Conservation (phyloP, 2,329 filamentous ascomycete species). For the Exophiala viscosa region DNA sequence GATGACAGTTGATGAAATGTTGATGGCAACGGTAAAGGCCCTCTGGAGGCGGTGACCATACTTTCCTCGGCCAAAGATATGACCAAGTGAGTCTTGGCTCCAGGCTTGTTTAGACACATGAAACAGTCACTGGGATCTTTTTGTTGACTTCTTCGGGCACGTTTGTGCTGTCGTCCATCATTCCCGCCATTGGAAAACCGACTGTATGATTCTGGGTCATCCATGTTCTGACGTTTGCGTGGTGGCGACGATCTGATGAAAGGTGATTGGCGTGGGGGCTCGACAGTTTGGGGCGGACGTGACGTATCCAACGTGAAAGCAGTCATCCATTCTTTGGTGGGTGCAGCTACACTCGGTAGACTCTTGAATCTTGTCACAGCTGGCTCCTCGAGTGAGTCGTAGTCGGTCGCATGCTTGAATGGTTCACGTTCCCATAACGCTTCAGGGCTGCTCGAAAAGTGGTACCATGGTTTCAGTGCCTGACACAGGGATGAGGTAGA, state of each 20-base stretch:
- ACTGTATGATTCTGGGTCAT: slow-evolving; percentile 34
- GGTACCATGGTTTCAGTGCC: slow-evolving; percentile 82
- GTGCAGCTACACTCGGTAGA: slow-evolving; percentile 72
- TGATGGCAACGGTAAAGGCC: slow-evolving; percentile 68
- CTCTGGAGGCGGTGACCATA: slow-evolving; percentile 89
- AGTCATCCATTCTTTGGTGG: slow-evolving; percentile 62
- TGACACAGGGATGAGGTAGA: slow-evolving; percentile 75
- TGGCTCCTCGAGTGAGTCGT: slow-evolving; percentile 52
- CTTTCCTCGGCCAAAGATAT: slow-evolving; percentile 81
- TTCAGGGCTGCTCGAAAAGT: slow-evolving; percentile 68
- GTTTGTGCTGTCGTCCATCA: slow-evolving; percentile 45
- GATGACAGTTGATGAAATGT: slow-evolving; percentile 72
- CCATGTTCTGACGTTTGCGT: slow-evolving; percentile 51
- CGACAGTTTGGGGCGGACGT: slow-evolving; percentile 55
- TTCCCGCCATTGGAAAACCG: slow-evolving; percentile 37
- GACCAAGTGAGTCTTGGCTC: slow-evolving; percentile 80
- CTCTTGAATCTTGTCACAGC: slow-evolving; percentile 85
- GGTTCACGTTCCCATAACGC: slow-evolving; percentile 89
- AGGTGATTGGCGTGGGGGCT: slow-evolving; percentile 72
- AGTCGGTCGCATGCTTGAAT: slow-evolving; percentile 53
- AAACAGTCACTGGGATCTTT: slow-evolving; percentile 76
- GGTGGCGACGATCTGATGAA: slow-evolving; percentile 47
- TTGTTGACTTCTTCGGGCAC: slow-evolving; percentile 34
- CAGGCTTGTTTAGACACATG: slow-evolving; percentile 89
- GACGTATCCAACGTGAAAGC: slow-evolving; percentile 65